Conservation (phyloP, 2,329 filamentous ascomycete species). For the Dactylellina drechsleri region DNA sequence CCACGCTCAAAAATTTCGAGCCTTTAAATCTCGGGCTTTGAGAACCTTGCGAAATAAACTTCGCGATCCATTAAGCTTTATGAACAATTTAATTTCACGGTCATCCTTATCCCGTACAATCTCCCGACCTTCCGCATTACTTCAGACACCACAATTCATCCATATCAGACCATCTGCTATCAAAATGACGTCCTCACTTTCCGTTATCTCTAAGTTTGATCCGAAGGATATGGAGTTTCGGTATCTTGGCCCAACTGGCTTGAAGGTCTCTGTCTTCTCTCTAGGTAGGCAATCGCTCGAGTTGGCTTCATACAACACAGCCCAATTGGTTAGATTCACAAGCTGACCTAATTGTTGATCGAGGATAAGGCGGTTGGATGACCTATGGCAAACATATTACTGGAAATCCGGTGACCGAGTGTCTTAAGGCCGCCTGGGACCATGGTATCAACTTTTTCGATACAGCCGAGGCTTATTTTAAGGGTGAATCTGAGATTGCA, state of each 20-base stretch:
- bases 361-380: slow-evolving; percentile 38
- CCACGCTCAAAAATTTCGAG: too few species aligned
- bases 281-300: slow-evolving; percentile 58
- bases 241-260: slow-evolving; percentile 63
- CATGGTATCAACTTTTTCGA: slow-evolving; percentile 73
- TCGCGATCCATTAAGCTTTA: too few species aligned
- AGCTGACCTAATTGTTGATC: neutral
- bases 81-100: too few species aligned
- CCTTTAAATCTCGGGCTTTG: too few species aligned
- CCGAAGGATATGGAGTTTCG: slow-evolving; percentile 63
- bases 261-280: slow-evolving; percentile 64
- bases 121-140: too few species aligned
- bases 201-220: slow-evolving; percentile 41
- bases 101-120: too few species aligned
- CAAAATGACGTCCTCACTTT: slow-evolving; percentile 44
- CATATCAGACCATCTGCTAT: neutral
- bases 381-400: slow-evolving; percentile 59
- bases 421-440: slow-evolving; percentile 69
- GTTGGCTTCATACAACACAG: neutral
- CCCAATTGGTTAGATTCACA: neutral
- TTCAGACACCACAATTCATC: too few species aligned
- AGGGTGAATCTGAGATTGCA: slow-evolving; percentile 70
- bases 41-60: too few species aligned
- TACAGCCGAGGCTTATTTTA: slow-evolving; percentile 69
- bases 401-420: slow-evolving; percentile 58